These are phyloP conservation scores for Talaromyces ruber DNA, from an alignment of 495 filamentous ascomycete genomes.

Conservation along the genomic window DNA sequence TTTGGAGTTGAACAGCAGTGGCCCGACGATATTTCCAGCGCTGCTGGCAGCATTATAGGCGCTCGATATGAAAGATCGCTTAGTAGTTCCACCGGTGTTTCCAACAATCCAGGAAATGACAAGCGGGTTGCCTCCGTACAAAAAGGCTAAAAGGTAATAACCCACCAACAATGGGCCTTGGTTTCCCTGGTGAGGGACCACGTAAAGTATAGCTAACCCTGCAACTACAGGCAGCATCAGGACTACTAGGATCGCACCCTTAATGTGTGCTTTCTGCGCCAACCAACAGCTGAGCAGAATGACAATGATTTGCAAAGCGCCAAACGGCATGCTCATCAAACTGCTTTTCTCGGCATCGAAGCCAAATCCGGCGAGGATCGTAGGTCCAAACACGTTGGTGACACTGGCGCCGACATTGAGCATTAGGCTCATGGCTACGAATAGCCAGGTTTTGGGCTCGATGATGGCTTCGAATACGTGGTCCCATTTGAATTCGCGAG, in stretches of 20 bases:
- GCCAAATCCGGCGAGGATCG: slow-evolving; percentile 49
- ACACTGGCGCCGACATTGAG: slow-evolving; percentile 55
- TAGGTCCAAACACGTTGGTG: slow-evolving; percentile 49
- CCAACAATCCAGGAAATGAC: slow-evolving; percentile 43
- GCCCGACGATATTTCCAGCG: slow-evolving; percentile 40
- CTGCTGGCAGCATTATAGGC: slow-evolving; percentile 33
- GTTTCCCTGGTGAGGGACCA: slow-evolving; percentile 31
- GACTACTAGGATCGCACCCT: slow-evolving; percentile 36
- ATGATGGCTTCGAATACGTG: slow-evolving; percentile 37
- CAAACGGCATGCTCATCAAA: slow-evolving; percentile 43
- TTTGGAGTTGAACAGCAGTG: slow-evolving; percentile 27
- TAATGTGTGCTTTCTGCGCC: slow-evolving; percentile 38
- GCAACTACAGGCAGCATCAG: slow-evolving; percentile 48
- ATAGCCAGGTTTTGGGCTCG: slow-evolving; percentile 43
- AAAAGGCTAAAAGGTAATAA: slow-evolving; percentile 55
- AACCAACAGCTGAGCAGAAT: slow-evolving; percentile 35
- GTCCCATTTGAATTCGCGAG: slow-evolving; percentile 32
- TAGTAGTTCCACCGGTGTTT: slow-evolving; percentile 41
- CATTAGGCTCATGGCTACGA: slow-evolving; percentile 43
- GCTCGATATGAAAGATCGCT: slow-evolving; percentile 47
- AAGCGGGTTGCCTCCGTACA: slow-evolving; percentile 45
- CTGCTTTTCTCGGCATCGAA: slow-evolving; percentile 47
- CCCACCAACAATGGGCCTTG: slow-evolving; percentile 40
- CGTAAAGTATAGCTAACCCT: slow-evolving; percentile 47
- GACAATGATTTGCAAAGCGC: slow-evolving; percentile 32